Evolutionary conservation across 345 rosid species (phyloP).

Genomic region (Eucalyptus polybractea): DNA sequence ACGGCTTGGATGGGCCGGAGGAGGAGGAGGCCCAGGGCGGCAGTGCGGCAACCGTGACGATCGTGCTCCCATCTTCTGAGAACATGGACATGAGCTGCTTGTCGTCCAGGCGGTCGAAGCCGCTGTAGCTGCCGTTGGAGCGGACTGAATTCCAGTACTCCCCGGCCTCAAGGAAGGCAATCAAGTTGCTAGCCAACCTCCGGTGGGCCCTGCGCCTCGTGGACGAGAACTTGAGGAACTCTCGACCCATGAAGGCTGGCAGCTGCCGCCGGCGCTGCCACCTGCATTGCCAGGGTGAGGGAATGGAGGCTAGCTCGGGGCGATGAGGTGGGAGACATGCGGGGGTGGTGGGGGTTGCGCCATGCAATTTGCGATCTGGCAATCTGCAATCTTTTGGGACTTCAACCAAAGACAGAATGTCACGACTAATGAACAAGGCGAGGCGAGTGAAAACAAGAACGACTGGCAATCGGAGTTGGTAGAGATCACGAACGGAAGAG

Average conservation of each 20-base stretch:
- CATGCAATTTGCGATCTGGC: too few relatives aligned
- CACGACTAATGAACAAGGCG: too few relatives aligned
- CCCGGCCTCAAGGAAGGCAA: conserved; percentile 54
- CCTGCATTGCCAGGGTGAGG: background rate
- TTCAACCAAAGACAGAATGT: too few relatives aligned
- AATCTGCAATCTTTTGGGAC: too few relatives aligned
- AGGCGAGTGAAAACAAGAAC: too few relatives aligned
- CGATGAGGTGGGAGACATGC: background rate
- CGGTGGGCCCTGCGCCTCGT: conserved; percentile 60
- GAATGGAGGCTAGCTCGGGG: background rate
- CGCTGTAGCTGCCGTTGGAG: background rate
- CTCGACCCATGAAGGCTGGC: conserved; percentile 57
- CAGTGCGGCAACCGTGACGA: background rate
- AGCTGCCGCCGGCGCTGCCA: background rate
- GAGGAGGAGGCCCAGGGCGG: background rate
- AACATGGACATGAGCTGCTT: conserved; percentile 65
- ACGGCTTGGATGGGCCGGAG: conserved; percentile 51
- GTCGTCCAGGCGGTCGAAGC: conserved; percentile 39
- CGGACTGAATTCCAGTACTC: background rate
- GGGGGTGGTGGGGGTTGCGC: too few relatives aligned
- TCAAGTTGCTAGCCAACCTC: conserved; percentile 68
- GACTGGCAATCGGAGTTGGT: too few relatives aligned
- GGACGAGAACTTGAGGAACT: conserved; percentile 71
- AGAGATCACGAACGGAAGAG: too few relatives aligned
- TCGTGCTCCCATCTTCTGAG: conserved; percentile 27